Base-by-base conservation (phyloP, 371 early-diverging fungal genomes). In the Haplosporangium sp. region DNA sequence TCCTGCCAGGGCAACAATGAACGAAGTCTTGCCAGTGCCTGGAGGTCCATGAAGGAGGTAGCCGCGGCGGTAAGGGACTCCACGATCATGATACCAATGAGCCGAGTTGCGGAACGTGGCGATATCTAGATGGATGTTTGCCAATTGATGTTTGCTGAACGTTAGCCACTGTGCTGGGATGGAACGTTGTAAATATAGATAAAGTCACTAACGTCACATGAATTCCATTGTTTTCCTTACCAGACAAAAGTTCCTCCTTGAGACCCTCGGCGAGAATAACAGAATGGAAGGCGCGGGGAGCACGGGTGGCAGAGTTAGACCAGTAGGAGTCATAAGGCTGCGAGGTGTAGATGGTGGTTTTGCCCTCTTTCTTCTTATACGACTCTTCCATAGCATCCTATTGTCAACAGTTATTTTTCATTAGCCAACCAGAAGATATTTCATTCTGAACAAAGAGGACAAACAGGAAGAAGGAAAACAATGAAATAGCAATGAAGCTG, bases 1-100 rank as follows among this genome's bases (percentile, higher is more conserved):
- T 38, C 87, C 90, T 74, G 93, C 90, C 54, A 96, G 87, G 38
- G 95, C 95, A 66, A 92, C 87, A 48, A 94, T 88, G 23, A 96
- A 90, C 6, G 90, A 87, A 10, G 95, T 94, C 79, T 95, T 96
- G 57, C 96, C 96, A 1, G 95, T 94, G 18, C 96, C 95, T 0
- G 95, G 95, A 38, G 82, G 83, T 16, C 95, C 95, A 73, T 91
- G 86, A 13, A 96, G 83, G 10, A 96, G 85, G 75, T 93, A 92
- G 13, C 94, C 94, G 18, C 92, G 86, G 14, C 88, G 82, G 76
- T 89, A 91, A 38, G 93, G 90, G 40, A 91, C 81, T 16, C 93
- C 93, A 62, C 80, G 80, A 12, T 79, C 80, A 57, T 73, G 80
- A 56, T 79, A 79, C 80, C 80, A 79, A 11, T 68, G 58, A 23